Evolutionary conservation across 257 asterid genomes (phyloP), one percentile per base, ranked within the genome.

Genomic region (Penstemon eatonii): DNA sequence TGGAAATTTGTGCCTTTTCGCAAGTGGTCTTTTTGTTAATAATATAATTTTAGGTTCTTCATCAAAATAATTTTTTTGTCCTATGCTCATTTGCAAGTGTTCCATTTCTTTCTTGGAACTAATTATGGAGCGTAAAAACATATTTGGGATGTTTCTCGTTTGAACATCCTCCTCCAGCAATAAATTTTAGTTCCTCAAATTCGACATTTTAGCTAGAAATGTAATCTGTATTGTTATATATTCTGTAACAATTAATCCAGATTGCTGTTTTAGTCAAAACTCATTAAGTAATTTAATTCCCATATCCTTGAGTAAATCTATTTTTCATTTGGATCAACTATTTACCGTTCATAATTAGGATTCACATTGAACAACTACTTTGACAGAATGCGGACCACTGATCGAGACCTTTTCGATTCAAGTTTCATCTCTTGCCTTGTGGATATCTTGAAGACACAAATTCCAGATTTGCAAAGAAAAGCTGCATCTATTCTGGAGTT

Each of bases 401-500:
- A 65, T 59, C 75, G 42, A 67, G 85, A 81, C 66, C 75, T 85
- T 41, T 57, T 81, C 66, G 92, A 87, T 80, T 78, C 83, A 37
- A 56, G 66, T 50, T 81, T 89, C 74, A 70, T 92, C 12, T 75
- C 79, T 69, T 78, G 82, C 78, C 83, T 92, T 11, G 82, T 84
- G 77, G 83, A 83, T 51, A 82, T 86, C 69, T 71, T 92, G 89
- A 86, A 83, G 85, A 80, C 84, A 59, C 69, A 88, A 15, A 67
- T 71, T 65, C 82, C 94, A 4, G 81, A 78, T 72, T 76, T 89
- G 80, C 96, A 84, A 81, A 84, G 76, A 53, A 92, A 87, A 84
- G 89, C 88, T 74, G 89, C 89, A 78, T 87, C 96, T 33, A 76
- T 84, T 72, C 76, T 92, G 15, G 98, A 92, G 82, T 86, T 79